Conservation (phyloP, 2,329 filamentous ascomycete genomes). For the Beauveria caledonica region DNA sequence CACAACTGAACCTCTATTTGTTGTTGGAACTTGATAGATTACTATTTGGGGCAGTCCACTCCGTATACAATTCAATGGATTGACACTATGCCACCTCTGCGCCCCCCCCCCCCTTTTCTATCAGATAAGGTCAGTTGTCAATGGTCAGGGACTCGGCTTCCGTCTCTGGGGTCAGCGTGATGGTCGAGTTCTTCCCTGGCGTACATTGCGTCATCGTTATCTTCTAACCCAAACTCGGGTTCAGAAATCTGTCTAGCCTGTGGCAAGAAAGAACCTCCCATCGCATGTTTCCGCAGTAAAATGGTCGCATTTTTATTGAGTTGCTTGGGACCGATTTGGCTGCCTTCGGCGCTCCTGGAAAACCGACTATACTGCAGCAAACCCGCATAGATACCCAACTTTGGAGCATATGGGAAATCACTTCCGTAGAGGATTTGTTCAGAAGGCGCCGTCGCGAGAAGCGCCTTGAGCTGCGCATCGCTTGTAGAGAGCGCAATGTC, state of each 20-base stretch:
- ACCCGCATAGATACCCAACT: neutral
- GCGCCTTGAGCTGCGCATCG: neutral
- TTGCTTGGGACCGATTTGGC: neutral
- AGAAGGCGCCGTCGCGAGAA: neutral
- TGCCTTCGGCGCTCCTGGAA: neutral
- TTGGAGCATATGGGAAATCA: neutral
- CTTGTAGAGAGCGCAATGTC: neutral
- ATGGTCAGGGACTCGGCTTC: no score
- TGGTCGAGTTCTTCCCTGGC: neutral
- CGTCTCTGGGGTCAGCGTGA: no score
- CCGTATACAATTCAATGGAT: no score
- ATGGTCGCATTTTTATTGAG: neutral
- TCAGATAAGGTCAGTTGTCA: no score
- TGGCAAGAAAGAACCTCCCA: neutral
- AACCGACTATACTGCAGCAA: neutral
- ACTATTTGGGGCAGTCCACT: no score
- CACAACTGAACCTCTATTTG: no score
- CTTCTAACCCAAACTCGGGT: neutral
- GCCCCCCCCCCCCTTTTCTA: no score
- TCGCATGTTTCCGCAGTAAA: neutral
- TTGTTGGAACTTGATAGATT: no score
- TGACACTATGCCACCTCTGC: no score
- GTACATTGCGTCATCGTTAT: neutral
- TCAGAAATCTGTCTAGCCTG: neutral
- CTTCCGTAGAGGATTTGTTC: neutral